These are phyloP conservation scores for Termitomyces sp. DNA, from an alignment of 768 basidiomycete species.

Conservation along the genomic window DNA sequence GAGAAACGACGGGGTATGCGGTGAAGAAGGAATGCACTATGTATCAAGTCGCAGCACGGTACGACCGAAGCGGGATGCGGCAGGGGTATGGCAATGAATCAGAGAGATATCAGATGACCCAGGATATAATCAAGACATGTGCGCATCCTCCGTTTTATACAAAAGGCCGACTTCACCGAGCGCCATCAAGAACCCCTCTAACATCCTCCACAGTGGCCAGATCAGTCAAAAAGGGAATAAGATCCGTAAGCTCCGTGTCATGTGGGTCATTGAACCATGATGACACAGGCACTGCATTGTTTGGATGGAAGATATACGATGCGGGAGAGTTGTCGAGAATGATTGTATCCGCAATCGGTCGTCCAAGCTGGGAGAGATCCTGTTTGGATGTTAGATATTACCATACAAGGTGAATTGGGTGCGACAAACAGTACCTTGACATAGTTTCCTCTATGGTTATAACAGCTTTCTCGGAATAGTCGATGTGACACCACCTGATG, in stretches of 20 bases:
- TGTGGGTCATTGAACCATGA: constrained; percentile 99
- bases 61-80: neutral
- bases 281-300: constrained; percentile 98
- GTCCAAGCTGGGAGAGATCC: constrained; percentile 96
- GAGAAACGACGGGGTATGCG: constrained; percentile 4
- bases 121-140: constrained; percentile 11
- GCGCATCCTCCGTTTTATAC: constrained; percentile 8
- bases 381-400: constrained; percentile 22
- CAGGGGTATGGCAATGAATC: constrained; percentile 10
- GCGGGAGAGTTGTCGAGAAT: constrained; percentile 99
- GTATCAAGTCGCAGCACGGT: neutral
- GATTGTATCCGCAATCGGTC: constrained; percentile 89
- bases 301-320: constrained; percentile 98
- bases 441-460: constrained; percentile 98
- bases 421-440: constrained; percentile 66
- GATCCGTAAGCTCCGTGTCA: constrained; percentile 94
- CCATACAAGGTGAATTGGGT: neutral
- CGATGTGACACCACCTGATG: constrained; percentile 92
- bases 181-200: constrained; percentile 85
- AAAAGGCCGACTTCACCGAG: constrained; percentile 39
- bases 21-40: neutral
- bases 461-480: constrained; percentile 96
- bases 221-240: constrained; percentile 92
- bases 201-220: constrained; percentile 83
- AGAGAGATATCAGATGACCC: constrained; percentile 6